A percentile compares a stretch with the other conserved stretches of the same genome.
Evolutionary conservation across 306 rosid genomes (phyloP).

Genomic region (Acacia acuminata): DNA sequence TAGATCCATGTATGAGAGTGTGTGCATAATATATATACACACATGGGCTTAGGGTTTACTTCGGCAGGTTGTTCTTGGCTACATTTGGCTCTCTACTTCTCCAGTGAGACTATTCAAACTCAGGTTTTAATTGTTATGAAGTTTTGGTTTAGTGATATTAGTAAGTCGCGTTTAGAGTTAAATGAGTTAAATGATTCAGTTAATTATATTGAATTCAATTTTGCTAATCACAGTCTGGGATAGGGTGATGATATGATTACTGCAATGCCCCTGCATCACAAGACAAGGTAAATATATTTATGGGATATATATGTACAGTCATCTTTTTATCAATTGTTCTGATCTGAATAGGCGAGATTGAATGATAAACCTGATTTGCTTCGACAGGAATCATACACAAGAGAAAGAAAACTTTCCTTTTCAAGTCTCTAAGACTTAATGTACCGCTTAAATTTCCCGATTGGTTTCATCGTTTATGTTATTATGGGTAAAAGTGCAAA

Average conservation of each 20-base stretch:
- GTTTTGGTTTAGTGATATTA: not conserved
- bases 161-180: not conserved
- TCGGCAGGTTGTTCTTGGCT: conserved; percentile 49
- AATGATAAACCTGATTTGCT: not conserved
- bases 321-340: not conserved
- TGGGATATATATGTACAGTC: not conserved
- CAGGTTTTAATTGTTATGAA: not conserved
- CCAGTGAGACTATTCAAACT: conserved; percentile 26
- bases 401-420: not conserved
- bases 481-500: not conserved
- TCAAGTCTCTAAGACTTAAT: not conserved
- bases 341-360: not conserved
- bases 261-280: not conserved
- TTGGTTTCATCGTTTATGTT: not conserved
- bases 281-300: not conserved
- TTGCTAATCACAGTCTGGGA: not conserved
- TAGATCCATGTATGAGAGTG: not conserved
- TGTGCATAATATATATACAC: not conserved
- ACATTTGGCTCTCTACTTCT: conserved; percentile 36
- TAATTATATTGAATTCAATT: not conserved
- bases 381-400: not conserved
- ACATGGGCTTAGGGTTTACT: not conserved
- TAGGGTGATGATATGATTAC: not conserved
- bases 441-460: not conserved
- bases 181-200: not conserved